Evolutionary conservation across 257 asterid species (phyloP).

Genomic region (Rehmannia glutinosa): DNA sequence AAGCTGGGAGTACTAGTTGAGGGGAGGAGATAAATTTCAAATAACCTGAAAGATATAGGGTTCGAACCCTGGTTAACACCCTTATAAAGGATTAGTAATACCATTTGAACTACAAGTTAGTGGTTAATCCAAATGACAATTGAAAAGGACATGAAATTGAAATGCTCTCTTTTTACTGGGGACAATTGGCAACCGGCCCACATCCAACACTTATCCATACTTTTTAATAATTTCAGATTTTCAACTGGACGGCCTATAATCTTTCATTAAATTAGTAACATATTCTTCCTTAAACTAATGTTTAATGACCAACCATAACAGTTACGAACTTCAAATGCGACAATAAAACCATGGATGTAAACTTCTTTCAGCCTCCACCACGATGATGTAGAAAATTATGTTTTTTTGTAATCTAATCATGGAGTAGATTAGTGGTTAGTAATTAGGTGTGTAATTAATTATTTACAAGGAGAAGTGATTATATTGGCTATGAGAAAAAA

Average conservation of each 20-base stretch:
- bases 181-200: slow-evolving; percentile 11
- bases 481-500: neutral
- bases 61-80: too few relatives aligned
- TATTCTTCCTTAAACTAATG: neutral
- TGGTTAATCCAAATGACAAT: too few relatives aligned
- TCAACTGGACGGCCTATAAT: neutral
- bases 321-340: neutral
- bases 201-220: neutral
- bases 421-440: neutral
- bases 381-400: neutral
- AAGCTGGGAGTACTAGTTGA: too few relatives aligned
- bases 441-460: neutral
- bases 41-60: too few relatives aligned
- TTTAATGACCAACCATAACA: neutral
- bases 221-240: neutral
- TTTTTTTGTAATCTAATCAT: neutral
- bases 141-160: slow-evolving; percentile 12
- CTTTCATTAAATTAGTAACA: neutral
- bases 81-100: too few relatives aligned
- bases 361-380: neutral
- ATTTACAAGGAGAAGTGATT: neutral
- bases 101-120: too few relatives aligned
- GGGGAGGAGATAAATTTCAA: too few relatives aligned
- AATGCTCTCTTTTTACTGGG: slow-evolving; percentile 12
- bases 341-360: neutral